Conservation (phyloP, 805 yeast genomes). For the Maudiozyma turicensis region DNA sequence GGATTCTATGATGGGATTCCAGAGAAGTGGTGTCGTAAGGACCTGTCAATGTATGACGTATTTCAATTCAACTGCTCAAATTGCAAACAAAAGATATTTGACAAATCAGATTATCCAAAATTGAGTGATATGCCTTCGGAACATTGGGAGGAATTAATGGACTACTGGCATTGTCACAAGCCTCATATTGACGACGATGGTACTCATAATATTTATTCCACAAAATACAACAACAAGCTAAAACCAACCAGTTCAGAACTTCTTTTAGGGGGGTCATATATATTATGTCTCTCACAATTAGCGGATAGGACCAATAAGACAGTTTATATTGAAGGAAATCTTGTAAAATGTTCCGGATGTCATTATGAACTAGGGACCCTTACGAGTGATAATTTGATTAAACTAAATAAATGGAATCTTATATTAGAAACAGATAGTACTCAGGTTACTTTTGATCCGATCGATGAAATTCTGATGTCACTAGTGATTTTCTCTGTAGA, state of each 20-base stretch:
- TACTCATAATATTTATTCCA: conserved; percentile 6
- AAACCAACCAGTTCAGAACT: conserved; percentile 20
- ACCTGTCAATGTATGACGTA: neutral
- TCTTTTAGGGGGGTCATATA: conserved; percentile 20
- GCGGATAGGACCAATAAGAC: too few species aligned
- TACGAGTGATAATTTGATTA: conserved; percentile 12
- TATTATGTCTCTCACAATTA: conserved; percentile 7
- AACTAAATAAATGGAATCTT: conserved; percentile 23
- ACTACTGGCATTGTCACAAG: conserved; percentile 94
- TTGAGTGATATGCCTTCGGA: conserved; percentile 74
- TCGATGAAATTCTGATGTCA: conserved; percentile 16
- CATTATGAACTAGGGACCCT: conserved; percentile 11
- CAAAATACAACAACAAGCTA: conserved; percentile 13
- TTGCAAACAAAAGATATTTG: conserved; percentile 9
- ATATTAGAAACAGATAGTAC: conserved; percentile 2
- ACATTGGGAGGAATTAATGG: conserved; percentile 91
- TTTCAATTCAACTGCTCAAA: conserved; percentile 11
- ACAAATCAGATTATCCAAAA: conserved; percentile 9
- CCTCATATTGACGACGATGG: conserved; percentile 33
- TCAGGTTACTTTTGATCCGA: conserved; percentile 9
- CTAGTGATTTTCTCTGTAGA: conserved; percentile 15
- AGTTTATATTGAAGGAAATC: neutral
- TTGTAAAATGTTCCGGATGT: conserved; percentile 15
- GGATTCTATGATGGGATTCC: neutral
- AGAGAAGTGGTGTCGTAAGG: conserved; percentile 3